These are phyloP conservation scores for Punica granatum DNA, from an alignment of 345 rosid species.

Conservation along the genomic window DNA sequence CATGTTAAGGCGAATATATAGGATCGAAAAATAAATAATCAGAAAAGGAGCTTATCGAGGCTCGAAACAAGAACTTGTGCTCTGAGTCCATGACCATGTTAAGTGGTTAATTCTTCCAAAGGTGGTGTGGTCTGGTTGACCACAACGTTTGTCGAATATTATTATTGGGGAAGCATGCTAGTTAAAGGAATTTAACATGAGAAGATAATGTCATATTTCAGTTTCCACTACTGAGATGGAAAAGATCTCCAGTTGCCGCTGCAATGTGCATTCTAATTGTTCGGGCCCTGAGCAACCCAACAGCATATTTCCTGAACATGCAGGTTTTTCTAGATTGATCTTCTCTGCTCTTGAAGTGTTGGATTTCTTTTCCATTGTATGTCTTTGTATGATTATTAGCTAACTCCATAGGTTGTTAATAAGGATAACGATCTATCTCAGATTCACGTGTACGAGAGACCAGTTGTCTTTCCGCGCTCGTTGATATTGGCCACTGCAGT, in stretches of 20 bases:
- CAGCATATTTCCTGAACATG: constrained; percentile 81
- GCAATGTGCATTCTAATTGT: constrained; percentile 94
- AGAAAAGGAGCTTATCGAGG: neutral
- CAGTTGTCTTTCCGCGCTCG: constrained; percentile 55
- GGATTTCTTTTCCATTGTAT: too few relatives aligned
- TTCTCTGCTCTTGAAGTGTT: neutral
- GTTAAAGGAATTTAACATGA: too few relatives aligned
- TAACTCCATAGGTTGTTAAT: constrained; percentile 5
- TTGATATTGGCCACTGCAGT: constrained; percentile 85
- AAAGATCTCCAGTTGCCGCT: constrained; percentile 83
- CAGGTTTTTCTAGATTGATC: constrained; percentile 40
- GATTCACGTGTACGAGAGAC: constrained; percentile 74
- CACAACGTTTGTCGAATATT: neutral
- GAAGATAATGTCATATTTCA: constrained; percentile 27
- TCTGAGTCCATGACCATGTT: too few relatives aligned
- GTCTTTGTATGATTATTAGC: neutral
- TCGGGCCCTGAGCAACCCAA: constrained; percentile 84
- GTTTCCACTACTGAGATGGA: constrained; percentile 92
- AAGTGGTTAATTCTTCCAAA: neutral
- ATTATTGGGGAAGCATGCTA: too few relatives aligned
- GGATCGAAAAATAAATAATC: too few relatives aligned
- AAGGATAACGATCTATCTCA: constrained; percentile 26
- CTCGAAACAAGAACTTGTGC: too few relatives aligned
- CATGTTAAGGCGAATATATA: neutral
- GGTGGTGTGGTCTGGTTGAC: neutral